A percentile compares a stretch with the other conserved stretches of the same genome.
Conservation (phyloP, 2,329 filamentous ascomycete genomes). For the Coniochaeta sp. region DNA sequence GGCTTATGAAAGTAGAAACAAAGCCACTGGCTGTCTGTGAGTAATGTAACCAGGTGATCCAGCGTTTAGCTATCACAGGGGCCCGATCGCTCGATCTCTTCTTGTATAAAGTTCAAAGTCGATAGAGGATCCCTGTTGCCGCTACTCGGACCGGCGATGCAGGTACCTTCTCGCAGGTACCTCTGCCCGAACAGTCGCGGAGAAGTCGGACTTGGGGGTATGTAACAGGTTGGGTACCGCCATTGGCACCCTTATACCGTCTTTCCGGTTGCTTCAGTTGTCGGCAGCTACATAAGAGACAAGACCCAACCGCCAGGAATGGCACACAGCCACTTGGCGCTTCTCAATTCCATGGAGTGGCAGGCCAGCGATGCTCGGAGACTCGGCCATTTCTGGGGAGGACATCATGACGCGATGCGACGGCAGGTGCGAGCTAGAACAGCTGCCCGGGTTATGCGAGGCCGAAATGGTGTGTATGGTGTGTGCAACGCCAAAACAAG, state of each 20-base stretch:
- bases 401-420: not conserved
- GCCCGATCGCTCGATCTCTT: not conserved
- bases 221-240: not conserved
- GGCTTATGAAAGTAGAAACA: not conserved
- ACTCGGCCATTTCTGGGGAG: not conserved
- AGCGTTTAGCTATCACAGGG: not conserved
- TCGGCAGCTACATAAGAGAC: not conserved
- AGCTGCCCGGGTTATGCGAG: not conserved
- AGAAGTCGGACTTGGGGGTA: not conserved
- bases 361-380: not conserved
- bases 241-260: not conserved
- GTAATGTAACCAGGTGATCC: not conserved
- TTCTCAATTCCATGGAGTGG: not conserved
- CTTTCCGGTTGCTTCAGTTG: not conserved
- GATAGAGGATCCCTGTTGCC: not conserved
- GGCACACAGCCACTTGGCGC: not conserved
- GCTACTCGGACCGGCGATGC: not conserved
- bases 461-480: not conserved
- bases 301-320: not conserved
- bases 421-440: not conserved
- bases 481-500: not conserved
- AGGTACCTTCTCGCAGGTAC: not conserved
- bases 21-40: not conserved
- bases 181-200: not conserved
- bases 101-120: not conserved